Percentiles rank a stretch among this genome's conserved stretches.
These are phyloP conservation scores for Eruca vesicaria DNA, from an alignment of 441 rosid species.

Conservation along the genomic window DNA sequence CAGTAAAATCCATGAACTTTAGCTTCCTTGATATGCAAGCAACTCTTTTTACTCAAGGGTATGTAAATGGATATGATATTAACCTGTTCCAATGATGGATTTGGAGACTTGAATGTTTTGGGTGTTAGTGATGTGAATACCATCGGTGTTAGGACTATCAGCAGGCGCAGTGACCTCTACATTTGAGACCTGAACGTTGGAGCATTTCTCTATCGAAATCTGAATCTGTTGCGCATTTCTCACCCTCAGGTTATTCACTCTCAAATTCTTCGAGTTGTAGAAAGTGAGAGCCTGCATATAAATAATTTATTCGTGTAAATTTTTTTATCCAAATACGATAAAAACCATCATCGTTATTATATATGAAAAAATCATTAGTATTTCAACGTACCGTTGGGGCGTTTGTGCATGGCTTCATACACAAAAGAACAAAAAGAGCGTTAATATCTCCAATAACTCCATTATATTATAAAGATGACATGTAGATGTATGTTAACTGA, in stretches of 20 bases:
- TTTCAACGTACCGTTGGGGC: constrained; percentile 69
- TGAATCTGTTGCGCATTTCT: constrained; percentile 70
- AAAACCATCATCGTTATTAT: neutral
- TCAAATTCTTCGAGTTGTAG: constrained; percentile 45
- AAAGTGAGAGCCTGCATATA: constrained; percentile 61
- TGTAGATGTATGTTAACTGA: neutral
- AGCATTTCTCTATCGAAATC: constrained; percentile 51
- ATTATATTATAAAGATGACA: neutral
- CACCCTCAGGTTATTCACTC: constrained; percentile 45
- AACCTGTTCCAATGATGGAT: constrained; percentile 56
- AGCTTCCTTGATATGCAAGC: constrained; percentile 11
- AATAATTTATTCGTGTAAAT: neutral
- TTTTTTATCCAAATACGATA: neutral
- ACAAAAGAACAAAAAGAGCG: neutral
- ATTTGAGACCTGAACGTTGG: constrained; percentile 41
- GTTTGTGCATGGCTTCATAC: constrained; percentile 61
- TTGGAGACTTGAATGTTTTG: constrained; percentile 47
- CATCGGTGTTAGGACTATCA: constrained; percentile 75
- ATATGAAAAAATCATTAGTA: neutral
- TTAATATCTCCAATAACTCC: neutral
- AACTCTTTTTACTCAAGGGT: neutral
- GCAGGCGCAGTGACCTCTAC: constrained; percentile 51
- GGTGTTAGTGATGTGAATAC: constrained; percentile 60
- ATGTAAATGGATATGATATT: neutral
- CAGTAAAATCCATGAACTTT: neutral